phyloP scores from a whole-genome alignment of 2,329 filamentous ascomycete species.

The Colletotrichum coccodes region DNA sequence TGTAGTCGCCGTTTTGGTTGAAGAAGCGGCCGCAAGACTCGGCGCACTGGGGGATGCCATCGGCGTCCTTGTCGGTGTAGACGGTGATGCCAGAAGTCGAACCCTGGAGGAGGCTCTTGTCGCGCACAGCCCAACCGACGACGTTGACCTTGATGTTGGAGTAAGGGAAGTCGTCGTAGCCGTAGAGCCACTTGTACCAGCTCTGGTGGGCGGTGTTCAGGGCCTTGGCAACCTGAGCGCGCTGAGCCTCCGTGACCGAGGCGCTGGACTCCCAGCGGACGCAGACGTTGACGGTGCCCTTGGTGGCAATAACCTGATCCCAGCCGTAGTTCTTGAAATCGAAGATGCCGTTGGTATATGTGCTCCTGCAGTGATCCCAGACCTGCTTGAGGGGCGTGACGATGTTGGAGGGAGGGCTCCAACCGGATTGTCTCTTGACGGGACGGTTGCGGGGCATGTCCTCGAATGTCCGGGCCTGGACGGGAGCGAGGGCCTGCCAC shows the following conservation, averaged over 20 bases:
- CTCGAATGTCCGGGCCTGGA: conserved; percentile 10
- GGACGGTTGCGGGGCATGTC: conserved; percentile 37
- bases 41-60: conserved; percentile 53
- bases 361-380: conserved; percentile 42
- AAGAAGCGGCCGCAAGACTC: conserved; percentile 55
- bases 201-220: conserved; percentile 48
- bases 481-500: conserved; percentile 37
- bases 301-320: conserved; percentile 44
- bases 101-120: conserved; percentile 49
- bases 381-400: conserved; percentile 40
- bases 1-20: conserved; percentile 54
- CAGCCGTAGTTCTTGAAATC: conserved; percentile 47
- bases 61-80: conserved; percentile 52
- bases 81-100: conserved; percentile 48
- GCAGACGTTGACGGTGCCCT: conserved; percentile 48
- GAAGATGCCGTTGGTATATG: conserved; percentile 37
- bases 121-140: conserved; percentile 54
- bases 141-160: conserved; percentile 49
- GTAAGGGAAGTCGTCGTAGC: conserved; percentile 56
- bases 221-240: conserved; percentile 46
- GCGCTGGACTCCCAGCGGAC: conserved; percentile 55
- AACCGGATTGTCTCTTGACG: conserved; percentile 40
- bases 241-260: conserved; percentile 49
- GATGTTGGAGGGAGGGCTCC: conserved; percentile 42
- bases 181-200: conserved; percentile 54